phyloP scores from a whole-genome alignment of 2,329 filamentous ascomycete genomes.

The Huntiella abstrusa region DNA sequence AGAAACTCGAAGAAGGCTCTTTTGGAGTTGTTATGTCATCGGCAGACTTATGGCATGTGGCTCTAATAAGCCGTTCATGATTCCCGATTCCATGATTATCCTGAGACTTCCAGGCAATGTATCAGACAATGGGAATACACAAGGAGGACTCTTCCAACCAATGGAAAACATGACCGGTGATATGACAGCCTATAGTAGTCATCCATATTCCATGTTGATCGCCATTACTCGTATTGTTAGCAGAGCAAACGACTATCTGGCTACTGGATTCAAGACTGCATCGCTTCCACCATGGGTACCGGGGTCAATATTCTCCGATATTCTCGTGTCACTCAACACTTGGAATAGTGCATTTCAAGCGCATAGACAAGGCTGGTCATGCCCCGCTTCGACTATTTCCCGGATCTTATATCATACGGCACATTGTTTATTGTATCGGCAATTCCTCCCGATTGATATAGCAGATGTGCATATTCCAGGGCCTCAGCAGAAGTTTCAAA shows the following conservation, averaged over 20 bases:
- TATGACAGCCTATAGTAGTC: constrained; percentile 50
- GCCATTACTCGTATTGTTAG: constrained; percentile 70
- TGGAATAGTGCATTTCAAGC: constrained; percentile 69
- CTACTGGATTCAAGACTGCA: constrained; percentile 71
- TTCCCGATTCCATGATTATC: constrained; percentile 51
- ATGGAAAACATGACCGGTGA: constrained; percentile 42
- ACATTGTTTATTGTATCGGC: constrained; percentile 71
- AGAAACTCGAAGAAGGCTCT: constrained; percentile 60
- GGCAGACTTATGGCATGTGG: constrained; percentile 70
- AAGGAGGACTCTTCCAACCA: constrained; percentile 60
- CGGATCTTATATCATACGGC: constrained; percentile 77
- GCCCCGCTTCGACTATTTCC: constrained; percentile 58
- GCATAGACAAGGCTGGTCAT: constrained; percentile 54
- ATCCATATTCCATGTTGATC: constrained; percentile 64
- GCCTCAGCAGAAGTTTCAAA: constrained; percentile 83
- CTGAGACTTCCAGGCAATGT: constrained; percentile 61
- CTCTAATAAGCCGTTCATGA: constrained; percentile 63
- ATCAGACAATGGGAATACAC: constrained; percentile 41
- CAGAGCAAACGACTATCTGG: constrained; percentile 66
- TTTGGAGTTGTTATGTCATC: constrained; percentile 78
- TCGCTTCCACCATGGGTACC: constrained; percentile 86
- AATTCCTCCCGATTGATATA: constrained; percentile 70
- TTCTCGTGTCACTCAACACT: constrained; percentile 64
- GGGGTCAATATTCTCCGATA: constrained; percentile 68
- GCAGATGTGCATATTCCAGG: constrained; percentile 61